Evolutionary conservation across 208 protist species (phyloP), one percentile per base, ranked within the genome.

Genomic region (Trypanosoma mega): DNA sequence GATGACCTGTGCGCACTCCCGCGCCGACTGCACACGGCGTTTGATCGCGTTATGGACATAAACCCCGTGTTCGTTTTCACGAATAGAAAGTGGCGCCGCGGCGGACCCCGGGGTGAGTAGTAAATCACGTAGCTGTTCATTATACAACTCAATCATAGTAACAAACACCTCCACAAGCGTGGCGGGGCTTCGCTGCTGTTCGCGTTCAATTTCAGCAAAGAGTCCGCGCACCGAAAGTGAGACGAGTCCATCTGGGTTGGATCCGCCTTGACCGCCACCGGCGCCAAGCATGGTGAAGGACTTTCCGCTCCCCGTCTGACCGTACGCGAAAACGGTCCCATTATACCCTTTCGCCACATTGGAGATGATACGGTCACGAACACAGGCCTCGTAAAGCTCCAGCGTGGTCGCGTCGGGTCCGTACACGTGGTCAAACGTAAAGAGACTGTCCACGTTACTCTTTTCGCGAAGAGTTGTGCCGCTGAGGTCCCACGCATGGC

Each of bases 241-340:
- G 14, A 86, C 68, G 20, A 93, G 34, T 2, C 86, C 82, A 0
- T 61, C 56, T 31, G 75, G 36, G 0, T 47, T n/a, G 41, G 27
- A 48, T 36, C 4, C 41, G 50, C 20, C 36, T 52, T 8, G 46
- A 43, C 4, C 41, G 50, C 20, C 36, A 55, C 11, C 63, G 30
- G 60, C 71, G 29, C 90, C 87, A 29, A 92, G 69, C 81, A 96
- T 90, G 21, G 86, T 93, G 72, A 74, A 83, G 0, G 87, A 78
- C 68, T 96, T 96, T 3, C 90, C 90, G 62, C 80, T 89, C 27
- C 85, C 87, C 24, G 87, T 94, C 56, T 96, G 90, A 8, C 90
- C 90, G 60, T 94, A 96, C 12, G 81, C 90, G 37, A 92, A 82
- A 8, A 94, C 74, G 11, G 83, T 93, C 30, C 85, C 87, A 46